Conservation (phyloP, 2,329 filamentous ascomycete species). For the Talaromyces sp. region DNA sequence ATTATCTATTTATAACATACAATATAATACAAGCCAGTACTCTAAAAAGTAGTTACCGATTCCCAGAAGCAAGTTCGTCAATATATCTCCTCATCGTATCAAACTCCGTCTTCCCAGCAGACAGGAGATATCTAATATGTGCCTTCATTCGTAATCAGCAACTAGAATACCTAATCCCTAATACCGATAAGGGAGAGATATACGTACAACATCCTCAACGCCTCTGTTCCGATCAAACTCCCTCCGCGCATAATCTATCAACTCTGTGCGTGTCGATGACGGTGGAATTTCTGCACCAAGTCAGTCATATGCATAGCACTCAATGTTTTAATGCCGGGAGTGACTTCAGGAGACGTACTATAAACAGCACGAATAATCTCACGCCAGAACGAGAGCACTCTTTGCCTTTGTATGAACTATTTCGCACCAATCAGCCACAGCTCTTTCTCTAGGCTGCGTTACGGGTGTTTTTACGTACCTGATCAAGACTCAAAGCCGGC, state of each 20-base stretch:
- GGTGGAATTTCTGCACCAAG: conserved; percentile 36
- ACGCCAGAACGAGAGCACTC: conserved; percentile 19
- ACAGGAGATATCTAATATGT: conserved; percentile 47
- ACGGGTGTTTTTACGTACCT: not conserved
- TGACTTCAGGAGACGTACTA: conserved; percentile 7
- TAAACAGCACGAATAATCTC: conserved; percentile 19
- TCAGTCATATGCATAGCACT: not conserved
- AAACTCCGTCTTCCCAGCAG: conserved; percentile 47
- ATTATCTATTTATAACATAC: not conserved
- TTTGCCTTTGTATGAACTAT: conserved; percentile 19
- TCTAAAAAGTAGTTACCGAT: conserved; percentile 18
- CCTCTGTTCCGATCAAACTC: conserved; percentile 45
- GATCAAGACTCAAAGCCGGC: conserved; percentile 16
- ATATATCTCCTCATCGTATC: conserved; percentile 48
- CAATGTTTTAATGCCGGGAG: not conserved
- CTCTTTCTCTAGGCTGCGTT: too few species aligned
- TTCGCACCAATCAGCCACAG: not conserved
- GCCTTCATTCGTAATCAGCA: conserved; percentile 16
- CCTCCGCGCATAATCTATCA: conserved; percentile 41
- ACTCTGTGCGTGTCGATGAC: conserved; percentile 40
- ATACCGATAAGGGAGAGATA: not conserved
- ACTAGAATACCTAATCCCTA: not conserved
- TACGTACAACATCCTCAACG: conserved; percentile 42
- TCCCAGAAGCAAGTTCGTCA: conserved; percentile 38
- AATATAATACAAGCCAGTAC: not conserved